Evolutionary conservation across 1,284 basidiomycete genomes (phyloP), one percentile per base, ranked within the genome.

Genomic region (Prillingera fragicola): DNA sequence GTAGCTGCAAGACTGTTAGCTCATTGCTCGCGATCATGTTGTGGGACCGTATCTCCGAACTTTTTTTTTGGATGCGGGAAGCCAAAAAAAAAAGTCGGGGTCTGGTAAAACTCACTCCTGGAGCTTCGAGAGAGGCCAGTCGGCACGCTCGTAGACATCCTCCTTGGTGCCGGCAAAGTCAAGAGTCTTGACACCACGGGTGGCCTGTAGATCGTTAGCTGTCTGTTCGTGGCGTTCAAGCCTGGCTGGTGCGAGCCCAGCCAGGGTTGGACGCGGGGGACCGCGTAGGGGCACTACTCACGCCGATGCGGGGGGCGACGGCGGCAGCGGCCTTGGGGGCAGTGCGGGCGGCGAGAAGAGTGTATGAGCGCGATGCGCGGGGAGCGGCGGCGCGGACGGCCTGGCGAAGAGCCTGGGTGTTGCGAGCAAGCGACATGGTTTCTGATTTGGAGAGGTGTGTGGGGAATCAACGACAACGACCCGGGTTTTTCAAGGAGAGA

Each of bases 111-210:
- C 68, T 55, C 68, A 76, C 70, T 97, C 91, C 73, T 97, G 94
- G 70, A 99, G 84, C 76, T 89, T 96, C 63, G 90, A 83, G 51
- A 94, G 77, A 33, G 94, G 95, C 95, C 95, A 99, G 80, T 99
- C 94, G 64, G 80, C 81, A 58, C 92, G 89, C 80, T 98, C 94
- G 74, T 96, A 98, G 45, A 98, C 91, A 59, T 80, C 81, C 77
- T 98, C 94, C 69, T 94, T 83, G 55, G 85, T 85, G 59, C 92
- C 91, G 57, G 94, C 90, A 74, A 98, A 98, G 79, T 97, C 87
- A 65, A 98, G 85, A 48, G 92, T 95, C 79, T 97, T 96, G 68
- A 97, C 72, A 56, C 94, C 92, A 64, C 89, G 86, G 50, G 62
- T 63, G 50, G 67, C 66, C 64, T 69, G 50, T 12, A 34, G 18